Evolutionary conservation across 2,329 filamentous ascomycete genomes (phyloP).

Genomic region (Alternaria consortialis): DNA sequence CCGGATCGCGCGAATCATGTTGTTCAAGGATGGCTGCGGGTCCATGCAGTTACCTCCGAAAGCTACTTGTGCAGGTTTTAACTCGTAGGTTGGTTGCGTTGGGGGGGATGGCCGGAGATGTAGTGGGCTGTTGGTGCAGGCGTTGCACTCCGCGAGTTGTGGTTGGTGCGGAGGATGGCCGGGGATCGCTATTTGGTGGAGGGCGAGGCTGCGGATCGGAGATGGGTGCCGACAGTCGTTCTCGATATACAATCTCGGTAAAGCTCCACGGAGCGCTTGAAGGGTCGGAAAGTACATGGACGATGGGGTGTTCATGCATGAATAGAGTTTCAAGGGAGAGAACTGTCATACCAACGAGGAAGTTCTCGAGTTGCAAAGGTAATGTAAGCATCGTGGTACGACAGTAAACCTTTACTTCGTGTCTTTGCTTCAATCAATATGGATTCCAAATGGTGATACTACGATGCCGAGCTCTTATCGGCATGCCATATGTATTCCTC

Average conservation of each 20-base stretch:
- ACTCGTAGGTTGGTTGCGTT: background rate
- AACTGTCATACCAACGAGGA: background rate
- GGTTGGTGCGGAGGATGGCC: conserved; percentile 13
- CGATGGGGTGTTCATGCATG: background rate
- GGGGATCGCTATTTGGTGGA: background rate
- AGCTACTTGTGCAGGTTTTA: background rate
- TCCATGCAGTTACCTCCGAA: background rate
- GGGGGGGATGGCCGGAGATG: background rate
- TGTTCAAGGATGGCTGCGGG: background rate
- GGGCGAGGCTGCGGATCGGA: background rate
- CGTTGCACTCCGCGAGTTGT: background rate
- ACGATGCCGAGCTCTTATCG: background rate
- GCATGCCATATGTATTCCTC: background rate
- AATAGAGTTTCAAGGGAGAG: background rate
- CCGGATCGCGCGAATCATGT: background rate
- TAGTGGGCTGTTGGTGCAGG: background rate
- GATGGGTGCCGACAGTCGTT: background rate
- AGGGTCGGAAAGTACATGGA: background rate
- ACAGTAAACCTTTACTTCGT: background rate
- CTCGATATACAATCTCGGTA: background rate
- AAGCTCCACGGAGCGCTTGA: background rate
- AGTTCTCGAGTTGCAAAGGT: background rate
- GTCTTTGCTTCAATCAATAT: background rate
- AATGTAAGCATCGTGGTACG: background rate
- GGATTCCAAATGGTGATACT: background rate